Base-by-base conservation (phyloP, 148 eudicot genomes). In the Cornus kousa region DNA sequence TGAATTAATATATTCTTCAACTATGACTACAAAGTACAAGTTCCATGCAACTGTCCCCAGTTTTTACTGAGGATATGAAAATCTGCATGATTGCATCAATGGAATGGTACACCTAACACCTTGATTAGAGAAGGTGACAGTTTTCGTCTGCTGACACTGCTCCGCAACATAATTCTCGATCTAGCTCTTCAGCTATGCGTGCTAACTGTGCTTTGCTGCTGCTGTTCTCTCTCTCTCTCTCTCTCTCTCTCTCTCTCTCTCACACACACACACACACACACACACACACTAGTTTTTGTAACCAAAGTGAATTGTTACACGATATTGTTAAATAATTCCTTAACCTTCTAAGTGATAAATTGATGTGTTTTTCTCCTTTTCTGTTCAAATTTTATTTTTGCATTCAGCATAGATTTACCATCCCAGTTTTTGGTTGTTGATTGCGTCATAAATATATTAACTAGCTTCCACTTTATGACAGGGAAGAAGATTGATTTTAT, bases 401-500 rank as follows among this genome's bases (percentile, higher is more conserved):
- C 57, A 65, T 67, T 68, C 9, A 28, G 24, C 65, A 68, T 12
- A 2, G 48, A 43, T 9, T 6, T 43, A 28, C 35, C 17, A 28
- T 67, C 59, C 57, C 17, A 20, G 40, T 60, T 69, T 84, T 43
- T 39, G 6, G 69, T 67, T 12, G 73, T 74, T 9, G 73, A 9
- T 70, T 77, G 67, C 33, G 74, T 72, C 37, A 50, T 5, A 14
- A 60, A 68, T 2, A 31, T 5, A 0, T 43, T 81, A 35, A 17
- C 2, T 71, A 28, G 20, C 69, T 79, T 79, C 66, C 67, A 8
- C 24, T 74, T 46, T 43, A 33, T 79, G 71, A 83, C 98, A 96
- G 99, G 99, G 74, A 92, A 88, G 89, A 84, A 84, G 67, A 93
- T 96, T 70, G 97, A 91, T 39, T 96, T 96, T 73, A 92, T 96